These are phyloP conservation scores for Fusarium siculi DNA, from an alignment of 2,329 filamentous ascomycete genomes.

Conservation along the genomic window DNA sequence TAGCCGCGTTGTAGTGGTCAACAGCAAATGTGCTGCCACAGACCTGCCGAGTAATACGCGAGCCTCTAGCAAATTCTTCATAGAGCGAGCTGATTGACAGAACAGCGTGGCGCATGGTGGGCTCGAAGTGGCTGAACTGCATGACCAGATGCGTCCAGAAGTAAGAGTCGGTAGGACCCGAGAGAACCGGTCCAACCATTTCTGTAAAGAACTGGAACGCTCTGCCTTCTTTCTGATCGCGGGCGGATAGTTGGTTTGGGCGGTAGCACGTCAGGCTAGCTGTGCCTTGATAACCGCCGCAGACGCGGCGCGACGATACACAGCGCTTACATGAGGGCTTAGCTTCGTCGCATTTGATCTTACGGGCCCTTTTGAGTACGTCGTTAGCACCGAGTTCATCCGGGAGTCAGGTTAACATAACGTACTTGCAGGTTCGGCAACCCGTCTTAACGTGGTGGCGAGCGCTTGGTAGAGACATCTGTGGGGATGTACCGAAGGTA, in stretches of 20 bases:
- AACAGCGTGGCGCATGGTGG: slow-evolving; percentile 20
- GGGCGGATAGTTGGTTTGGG: slow-evolving; percentile 3
- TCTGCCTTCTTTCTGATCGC: slow-evolving; percentile 12
- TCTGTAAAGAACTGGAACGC: slow-evolving; percentile 26
- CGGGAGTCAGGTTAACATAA: background rate
- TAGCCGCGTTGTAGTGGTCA: slow-evolving; percentile 20
- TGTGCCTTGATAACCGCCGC: background rate
- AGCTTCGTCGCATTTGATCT: slow-evolving; percentile 9
- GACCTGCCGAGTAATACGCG: slow-evolving; percentile 2
- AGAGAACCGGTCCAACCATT: slow-evolving; percentile 13
- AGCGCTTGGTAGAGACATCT: background rate
- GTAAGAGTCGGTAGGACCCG: slow-evolving; percentile 22
- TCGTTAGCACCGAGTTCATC: background rate
- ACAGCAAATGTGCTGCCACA: slow-evolving; percentile 15
- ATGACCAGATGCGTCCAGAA: slow-evolving; percentile 36
- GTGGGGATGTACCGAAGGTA: slow-evolving; percentile 5
- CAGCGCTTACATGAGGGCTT: slow-evolving; percentile 12
- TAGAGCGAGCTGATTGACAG: slow-evolving; percentile 28
- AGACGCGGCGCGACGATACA: background rate
- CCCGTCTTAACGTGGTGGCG: slow-evolving; percentile 1
- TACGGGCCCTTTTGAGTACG: background rate
- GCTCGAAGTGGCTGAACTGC: slow-evolving; percentile 32
- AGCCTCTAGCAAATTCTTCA: slow-evolving; percentile 8
- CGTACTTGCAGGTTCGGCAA: slow-evolving; percentile 9
- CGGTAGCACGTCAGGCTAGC: slow-evolving; percentile 4